Conservation (phyloP, 352 stramenopile genomes). For the Phytophthora ohioensis region DNA sequence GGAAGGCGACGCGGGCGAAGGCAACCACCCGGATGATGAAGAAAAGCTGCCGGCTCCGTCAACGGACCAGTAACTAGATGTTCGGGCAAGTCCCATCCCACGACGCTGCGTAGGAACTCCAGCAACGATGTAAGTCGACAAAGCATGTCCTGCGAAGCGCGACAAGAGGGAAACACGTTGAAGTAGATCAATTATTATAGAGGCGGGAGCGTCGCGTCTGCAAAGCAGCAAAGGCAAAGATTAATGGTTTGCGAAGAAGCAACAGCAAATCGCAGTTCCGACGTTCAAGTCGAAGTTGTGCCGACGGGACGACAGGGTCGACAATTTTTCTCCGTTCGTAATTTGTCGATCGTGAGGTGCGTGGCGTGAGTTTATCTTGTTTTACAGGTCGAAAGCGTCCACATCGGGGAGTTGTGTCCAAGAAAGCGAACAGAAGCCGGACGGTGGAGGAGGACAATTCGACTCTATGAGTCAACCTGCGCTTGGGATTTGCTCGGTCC, state of each 20-base stretch:
- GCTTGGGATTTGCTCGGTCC: slow-evolving; percentile 20
- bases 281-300: slow-evolving; percentile 27
- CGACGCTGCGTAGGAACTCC: slow-evolving; percentile 4
- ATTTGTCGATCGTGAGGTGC: slow-evolving; percentile 1
- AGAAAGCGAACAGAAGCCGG: background rate
- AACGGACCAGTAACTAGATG: slow-evolving; percentile 24
- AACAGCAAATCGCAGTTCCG: slow-evolving; percentile 29
- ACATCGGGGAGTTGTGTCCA: slow-evolving; percentile 4
- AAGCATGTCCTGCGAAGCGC: slow-evolving; percentile 19
- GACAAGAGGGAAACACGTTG: slow-evolving; percentile 19
- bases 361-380: background rate
- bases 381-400: background rate
- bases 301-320: slow-evolving; percentile 8
- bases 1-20: slow-evolving; percentile 8
- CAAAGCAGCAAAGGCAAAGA: slow-evolving; percentile 6
- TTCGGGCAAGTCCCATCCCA: slow-evolving; percentile 31
- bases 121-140: slow-evolving; percentile 20
- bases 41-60: slow-evolving; percentile 32
- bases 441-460: background rate
- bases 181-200: slow-evolving; percentile 31
- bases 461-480: slow-evolving; percentile 7
- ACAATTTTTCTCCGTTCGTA: slow-evolving; percentile 13
- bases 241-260: slow-evolving; percentile 17
- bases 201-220: slow-evolving; percentile 27
- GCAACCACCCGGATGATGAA: slow-evolving; percentile 26